Evolutionary conservation across 2,329 filamentous ascomycete species (phyloP), one percentile per base, ranked within the genome.

Genomic region (Penicillium digitatum): DNA sequence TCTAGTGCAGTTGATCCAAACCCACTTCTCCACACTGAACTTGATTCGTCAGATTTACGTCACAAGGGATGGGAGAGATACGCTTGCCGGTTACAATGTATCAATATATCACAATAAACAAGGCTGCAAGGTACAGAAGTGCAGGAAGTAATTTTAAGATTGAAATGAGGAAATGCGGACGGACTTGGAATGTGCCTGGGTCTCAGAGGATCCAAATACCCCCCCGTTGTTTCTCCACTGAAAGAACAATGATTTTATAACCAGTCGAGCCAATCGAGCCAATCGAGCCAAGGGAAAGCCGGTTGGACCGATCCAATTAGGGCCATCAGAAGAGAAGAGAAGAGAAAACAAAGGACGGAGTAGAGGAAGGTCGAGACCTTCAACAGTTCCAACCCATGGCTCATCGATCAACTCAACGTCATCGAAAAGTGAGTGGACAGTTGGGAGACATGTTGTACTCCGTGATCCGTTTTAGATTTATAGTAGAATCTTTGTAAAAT

Each of bases 1-100:
- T 65, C 62, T 42, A 40, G 52, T 59, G 34, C 42, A 51, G 39
- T 50, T 50, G 46, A 51, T 54, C 52, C 1, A 27, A 54, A 51
- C n/a, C 52, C 47, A 54, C 52, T 54, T 54, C 52, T 54, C 52
- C 52, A 51, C 52, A 45, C 39, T 39, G 8, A 16, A 51, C 11
- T 24, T 51, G 52, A 54, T 51, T 54, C 32, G 52, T 54, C 52
- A 29, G 32, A 45, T 39, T 51, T 34, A n/a, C n/a, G 12, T 40
- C 38, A 47, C 52, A 54, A 54, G 52, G 52, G 52, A 50, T 35
- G 11, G 5, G 26, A 11, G 11, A 34, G 29, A 37, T 38, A 31
- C 40, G 24, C 26, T 35, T 37, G 31, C 39, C 32, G 40, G 34
- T 46, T 26, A 29, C 43, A 45, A 48, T 6, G 29, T 20, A 40